Evolutionary conservation across 1,139 yeast genomes (phyloP).

Genomic region (Yamadazyma blattariae): DNA sequence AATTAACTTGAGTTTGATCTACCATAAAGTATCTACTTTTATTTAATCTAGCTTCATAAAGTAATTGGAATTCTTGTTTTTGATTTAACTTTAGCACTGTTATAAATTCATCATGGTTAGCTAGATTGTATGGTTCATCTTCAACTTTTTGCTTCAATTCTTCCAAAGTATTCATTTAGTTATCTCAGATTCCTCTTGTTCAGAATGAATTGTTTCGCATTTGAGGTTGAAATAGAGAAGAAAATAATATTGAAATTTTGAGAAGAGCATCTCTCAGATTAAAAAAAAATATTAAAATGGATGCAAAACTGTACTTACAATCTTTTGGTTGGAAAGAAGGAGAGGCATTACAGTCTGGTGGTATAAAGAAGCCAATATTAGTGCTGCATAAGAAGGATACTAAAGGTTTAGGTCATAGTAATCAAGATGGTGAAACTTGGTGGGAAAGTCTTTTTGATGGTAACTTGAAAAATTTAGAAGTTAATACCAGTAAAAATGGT

Average conservation of each 20-base stretch:
- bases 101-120: conserved; percentile 21
- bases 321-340: conserved; percentile 93
- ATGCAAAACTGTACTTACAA: conserved; percentile 68
- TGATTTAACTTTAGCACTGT: conserved; percentile 11
- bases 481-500: conserved; percentile 28
- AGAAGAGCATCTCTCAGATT: conserved; percentile 2
- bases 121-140: conserved; percentile 14
- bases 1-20: conserved; percentile 20
- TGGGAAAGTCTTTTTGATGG: conserved; percentile 97
- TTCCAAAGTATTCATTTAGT: conserved; percentile 2
- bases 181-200: not conserved
- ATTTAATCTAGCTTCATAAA: conserved; percentile 17
- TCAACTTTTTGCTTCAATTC: conserved; percentile 8
- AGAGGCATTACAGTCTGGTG: conserved; percentile 76
- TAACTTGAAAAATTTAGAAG: conserved; percentile 76
- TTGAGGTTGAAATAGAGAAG: not conserved
- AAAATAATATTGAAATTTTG: conserved; percentile 1
- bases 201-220: not conserved
- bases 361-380: conserved; percentile 78
- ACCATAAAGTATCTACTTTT: conserved; percentile 22
- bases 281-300: conserved; percentile 42
- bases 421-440: conserved; percentile 79
- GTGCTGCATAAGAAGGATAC: conserved; percentile 89
- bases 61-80: conserved; percentile 5
- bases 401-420: conserved; percentile 80